phyloP scores from a whole-genome alignment of 768 basidiomycete species.

The Hortiboletus campestris region DNA sequence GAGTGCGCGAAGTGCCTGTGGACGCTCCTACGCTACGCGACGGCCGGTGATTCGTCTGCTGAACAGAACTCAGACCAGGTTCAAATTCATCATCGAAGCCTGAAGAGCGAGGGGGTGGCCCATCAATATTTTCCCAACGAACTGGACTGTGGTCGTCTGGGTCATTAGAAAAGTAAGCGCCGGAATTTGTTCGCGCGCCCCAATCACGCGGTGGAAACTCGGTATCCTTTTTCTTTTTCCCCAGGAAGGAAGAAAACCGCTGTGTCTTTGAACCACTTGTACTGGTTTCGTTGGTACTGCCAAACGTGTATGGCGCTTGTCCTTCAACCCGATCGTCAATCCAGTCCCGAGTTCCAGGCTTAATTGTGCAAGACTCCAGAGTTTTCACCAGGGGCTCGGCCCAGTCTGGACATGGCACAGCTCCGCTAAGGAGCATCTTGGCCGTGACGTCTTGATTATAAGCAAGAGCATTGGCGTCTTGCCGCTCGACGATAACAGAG shows the following conservation, averaged over 20 bases:
- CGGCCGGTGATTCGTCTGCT: conserved; percentile 23
- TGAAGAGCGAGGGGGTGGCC: conserved; percentile 9
- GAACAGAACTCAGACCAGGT: conserved; percentile 39
- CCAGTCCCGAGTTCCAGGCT: conserved; percentile 71
- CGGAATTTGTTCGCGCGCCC: conserved; percentile 48
- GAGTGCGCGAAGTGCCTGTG: conserved; percentile 3
- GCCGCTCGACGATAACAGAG: conserved; percentile 88
- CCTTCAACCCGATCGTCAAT: conserved; percentile 47
- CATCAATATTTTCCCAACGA: conserved; percentile 34
- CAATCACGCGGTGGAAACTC: conserved; percentile 67
- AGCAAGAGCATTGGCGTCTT: conserved; percentile 87
- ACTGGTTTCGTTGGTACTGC: neutral
- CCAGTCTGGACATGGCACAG: conserved; percentile 74
- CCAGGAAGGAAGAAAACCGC: conserved; percentile 30
- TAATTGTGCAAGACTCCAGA: conserved; percentile 67
- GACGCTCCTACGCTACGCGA: conserved; percentile 18
- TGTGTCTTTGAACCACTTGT: conserved; percentile 36
- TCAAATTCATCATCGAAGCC: conserved; percentile 46
- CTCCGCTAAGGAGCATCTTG: conserved; percentile 78
- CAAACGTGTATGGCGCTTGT: conserved; percentile 56
- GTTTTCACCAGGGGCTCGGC: conserved; percentile 71
- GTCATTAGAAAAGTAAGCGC: conserved; percentile 53
- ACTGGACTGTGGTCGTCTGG: conserved; percentile 9
- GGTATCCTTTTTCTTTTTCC: conserved; percentile 46
- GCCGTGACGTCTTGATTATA: conserved; percentile 73